Conservation (phyloP, 352 stramenopile species). For the Globisporangium recalcitrans region DNA sequence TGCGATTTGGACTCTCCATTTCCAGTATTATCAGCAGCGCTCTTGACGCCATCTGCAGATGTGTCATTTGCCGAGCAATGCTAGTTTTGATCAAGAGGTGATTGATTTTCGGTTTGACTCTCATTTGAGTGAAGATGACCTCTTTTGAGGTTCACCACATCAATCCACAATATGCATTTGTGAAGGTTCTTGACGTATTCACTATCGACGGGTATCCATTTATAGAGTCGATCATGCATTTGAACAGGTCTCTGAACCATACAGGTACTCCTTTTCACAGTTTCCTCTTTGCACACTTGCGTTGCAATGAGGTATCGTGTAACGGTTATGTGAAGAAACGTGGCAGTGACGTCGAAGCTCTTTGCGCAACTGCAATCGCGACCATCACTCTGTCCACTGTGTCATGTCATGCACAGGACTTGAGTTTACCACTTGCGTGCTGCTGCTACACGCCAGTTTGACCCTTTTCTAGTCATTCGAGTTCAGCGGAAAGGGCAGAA, state of each 20-base stretch:
- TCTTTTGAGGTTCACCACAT: neutral
- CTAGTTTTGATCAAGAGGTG: too few species aligned
- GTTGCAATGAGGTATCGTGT: too few species aligned
- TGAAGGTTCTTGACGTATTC: neutral
- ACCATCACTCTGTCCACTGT: neutral
- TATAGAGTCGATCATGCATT: too few species aligned
- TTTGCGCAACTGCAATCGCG: neutral
- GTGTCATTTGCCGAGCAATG: too few species aligned
- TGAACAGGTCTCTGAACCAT: neutral
- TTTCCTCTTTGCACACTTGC: neutral
- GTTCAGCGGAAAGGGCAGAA: neutral
- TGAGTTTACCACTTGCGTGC: neutral
- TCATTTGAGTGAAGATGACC: neutral
- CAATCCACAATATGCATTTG: neutral
- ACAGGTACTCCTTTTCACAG: neutral
- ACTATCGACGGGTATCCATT: too few species aligned
- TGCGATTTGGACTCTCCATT: neutral
- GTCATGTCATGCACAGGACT: constrained; percentile 9
- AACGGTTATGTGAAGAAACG: neutral
- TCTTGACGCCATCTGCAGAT: neutral
- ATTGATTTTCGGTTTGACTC: neutral
- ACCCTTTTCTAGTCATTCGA: neutral
- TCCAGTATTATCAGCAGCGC: neutral
- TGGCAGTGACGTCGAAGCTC: neutral
- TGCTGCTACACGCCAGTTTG: neutral